Evolutionary conservation across 2,329 filamentous ascomycete species (phyloP).

Genomic region (Scleromitrula shiraiana): DNA sequence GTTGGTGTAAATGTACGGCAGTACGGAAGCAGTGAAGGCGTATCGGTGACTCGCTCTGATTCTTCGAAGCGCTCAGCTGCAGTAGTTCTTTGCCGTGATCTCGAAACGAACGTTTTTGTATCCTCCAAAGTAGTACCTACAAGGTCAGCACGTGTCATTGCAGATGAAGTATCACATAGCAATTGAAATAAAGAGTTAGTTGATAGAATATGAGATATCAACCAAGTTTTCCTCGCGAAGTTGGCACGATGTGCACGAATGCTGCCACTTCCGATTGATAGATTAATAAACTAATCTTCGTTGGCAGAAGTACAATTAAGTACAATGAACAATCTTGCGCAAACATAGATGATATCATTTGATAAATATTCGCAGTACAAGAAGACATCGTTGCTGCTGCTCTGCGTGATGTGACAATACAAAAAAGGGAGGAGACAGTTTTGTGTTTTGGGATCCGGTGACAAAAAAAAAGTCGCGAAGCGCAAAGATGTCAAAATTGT

Average conservation of each 20-base stretch:
- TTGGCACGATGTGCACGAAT: conserved; percentile 18
- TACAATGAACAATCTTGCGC: neutral
- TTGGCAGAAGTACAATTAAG: conserved; percentile 1
- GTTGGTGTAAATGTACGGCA: conserved; percentile 16
- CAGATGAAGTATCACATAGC: conserved; percentile 26
- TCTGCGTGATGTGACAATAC: conserved; percentile 20
- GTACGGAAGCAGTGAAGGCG: conserved; percentile 16
- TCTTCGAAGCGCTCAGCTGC: conserved; percentile 29
- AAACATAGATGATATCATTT: neutral
- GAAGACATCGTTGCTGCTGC: conserved; percentile 12
- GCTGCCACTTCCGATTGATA: conserved; percentile 2
- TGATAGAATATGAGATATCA: conserved; percentile 23
- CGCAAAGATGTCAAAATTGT: no score
- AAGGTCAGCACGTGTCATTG: conserved; percentile 31
- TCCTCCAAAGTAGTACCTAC: conserved; percentile 25
- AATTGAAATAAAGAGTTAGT: conserved; percentile 16
- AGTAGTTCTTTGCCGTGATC: conserved; percentile 26
- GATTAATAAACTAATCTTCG: neutral
- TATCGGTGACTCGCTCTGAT: conserved; percentile 21
- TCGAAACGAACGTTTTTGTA: conserved; percentile 28
- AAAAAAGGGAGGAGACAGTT: conserved; percentile 19
- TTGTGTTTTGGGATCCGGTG: conserved; percentile 26
- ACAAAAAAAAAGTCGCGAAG: conserved; percentile 17
- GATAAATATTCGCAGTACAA: conserved; percentile 20
- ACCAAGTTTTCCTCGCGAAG: conserved; percentile 14